Percentiles rank a stretch among this genome's conserved stretches.
Evolutionary conservation across 1,284 basidiomycete species (phyloP).

Genomic region (Xanthoconium separans): DNA sequence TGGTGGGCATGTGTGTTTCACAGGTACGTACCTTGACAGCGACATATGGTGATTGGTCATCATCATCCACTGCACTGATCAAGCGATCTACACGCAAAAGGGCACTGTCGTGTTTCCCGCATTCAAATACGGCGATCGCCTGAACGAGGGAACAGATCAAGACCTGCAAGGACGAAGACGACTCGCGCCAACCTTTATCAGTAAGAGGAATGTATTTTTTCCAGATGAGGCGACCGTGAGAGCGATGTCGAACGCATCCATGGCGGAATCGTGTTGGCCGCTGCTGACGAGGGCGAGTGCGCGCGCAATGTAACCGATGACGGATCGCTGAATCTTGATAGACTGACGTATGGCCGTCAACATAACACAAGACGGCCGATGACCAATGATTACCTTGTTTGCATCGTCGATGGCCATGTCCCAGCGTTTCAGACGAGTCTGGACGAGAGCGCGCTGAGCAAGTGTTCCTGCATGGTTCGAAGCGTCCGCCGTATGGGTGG

Average conservation of each 20-base stretch:
- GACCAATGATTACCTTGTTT: neutral
- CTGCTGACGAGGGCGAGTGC: neutral
- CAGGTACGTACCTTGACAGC: neutral
- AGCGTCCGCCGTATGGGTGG: neutral
- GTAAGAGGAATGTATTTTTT: conserved; percentile 1
- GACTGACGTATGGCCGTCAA: neutral
- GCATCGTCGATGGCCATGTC: neutral
- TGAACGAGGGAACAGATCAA: neutral
- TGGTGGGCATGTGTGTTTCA: neutral
- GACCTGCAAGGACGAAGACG: neutral
- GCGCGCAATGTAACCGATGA: conserved; percentile 1
- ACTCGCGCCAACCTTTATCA: conserved; percentile 3
- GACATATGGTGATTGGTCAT: neutral
- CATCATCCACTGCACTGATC: neutral
- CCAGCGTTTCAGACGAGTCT: neutral
- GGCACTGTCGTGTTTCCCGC: neutral
- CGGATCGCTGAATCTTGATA: neutral
- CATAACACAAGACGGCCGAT: no score
- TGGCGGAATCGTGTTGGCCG: neutral
- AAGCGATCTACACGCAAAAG: no score
- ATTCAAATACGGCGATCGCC: conserved; percentile 6
- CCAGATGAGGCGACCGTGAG: neutral
- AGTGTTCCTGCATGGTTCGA: neutral
- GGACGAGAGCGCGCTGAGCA: neutral
- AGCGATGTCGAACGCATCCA: conserved; percentile 3